Evolutionary conservation across 1,139 yeast species (phyloP), one percentile per base, ranked within the genome.

Genomic region (Saccharomycopsis hybrid): DNA sequence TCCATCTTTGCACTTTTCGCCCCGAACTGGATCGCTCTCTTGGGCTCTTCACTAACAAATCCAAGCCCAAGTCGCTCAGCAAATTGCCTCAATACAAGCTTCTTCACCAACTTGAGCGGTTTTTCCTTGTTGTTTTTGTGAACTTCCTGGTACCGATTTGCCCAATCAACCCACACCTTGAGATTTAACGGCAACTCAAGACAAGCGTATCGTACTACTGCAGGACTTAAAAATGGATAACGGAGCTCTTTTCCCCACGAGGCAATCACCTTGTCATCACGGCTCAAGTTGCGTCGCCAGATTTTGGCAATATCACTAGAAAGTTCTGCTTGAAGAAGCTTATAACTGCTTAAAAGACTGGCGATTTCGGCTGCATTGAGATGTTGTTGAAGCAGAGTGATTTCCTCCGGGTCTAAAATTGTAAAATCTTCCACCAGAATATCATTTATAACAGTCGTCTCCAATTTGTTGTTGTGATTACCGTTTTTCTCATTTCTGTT

Each of bases 1-100:
- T 85, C 92, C 82, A 92, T 78, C 63, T 92, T 92, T 1, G 99
- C 98, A 61, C 96, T 85, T 57, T 85, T 81, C 0, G 97, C 86
- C 0, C 99, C 99, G 66, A 92, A 92, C 62, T 92, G 98, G 54
- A 92, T 89, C 0, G 99, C 99, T 46, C 98, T 71, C 62, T 92
- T 92, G n/a, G 84, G 78, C 61, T 92, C 97, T 35, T 70, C 67
- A 25, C 80, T 69, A 0, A 88, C 94, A 65, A 74, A 76, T 0
- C 58, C 63, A 41, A 90, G 64, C 0, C 77, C 78, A 49, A 82
- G 60, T 2, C 45, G 52, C 1, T 55, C 53, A 0, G 97, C 97
- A 24, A 87, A 61, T 46, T 70, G 66, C 47, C 99, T 65, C 41
- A 92, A 66, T 1, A 85, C 65, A 54, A 69, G 70, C 62, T 92